Evolutionary conservation across 768 basidiomycete genomes (phyloP).

Genomic region (Chiua virens): DNA sequence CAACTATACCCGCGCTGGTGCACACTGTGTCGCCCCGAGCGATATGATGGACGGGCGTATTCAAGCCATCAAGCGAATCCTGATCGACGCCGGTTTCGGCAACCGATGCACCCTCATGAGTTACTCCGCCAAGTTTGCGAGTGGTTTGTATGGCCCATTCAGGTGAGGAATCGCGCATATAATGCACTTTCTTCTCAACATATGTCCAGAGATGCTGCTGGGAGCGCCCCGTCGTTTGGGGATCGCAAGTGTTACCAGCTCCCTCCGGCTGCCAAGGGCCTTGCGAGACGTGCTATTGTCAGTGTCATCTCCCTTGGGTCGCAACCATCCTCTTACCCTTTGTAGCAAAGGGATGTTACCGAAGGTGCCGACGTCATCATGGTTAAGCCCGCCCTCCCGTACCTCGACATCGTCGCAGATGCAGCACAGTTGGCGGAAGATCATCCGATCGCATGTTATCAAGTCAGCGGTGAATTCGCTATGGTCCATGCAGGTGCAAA

Average conservation of each 20-base stretch:
- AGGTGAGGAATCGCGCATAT: slow-evolving; percentile 48
- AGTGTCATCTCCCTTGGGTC: slow-evolving; percentile 29
- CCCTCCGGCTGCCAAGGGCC: slow-evolving; percentile 82
- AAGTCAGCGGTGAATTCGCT: slow-evolving; percentile 96
- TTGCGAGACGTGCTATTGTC: slow-evolving; percentile 92
- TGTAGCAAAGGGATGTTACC: slow-evolving; percentile 76
- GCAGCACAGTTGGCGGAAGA: slow-evolving; percentile 78
- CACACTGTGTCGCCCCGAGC: slow-evolving; percentile 96
- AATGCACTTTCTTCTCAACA: neutral
- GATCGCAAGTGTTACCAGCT: slow-evolving; percentile 98
- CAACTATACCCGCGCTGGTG: slow-evolving; percentile 92
- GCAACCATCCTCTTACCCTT: neutral
- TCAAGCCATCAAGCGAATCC: slow-evolving; percentile 78
- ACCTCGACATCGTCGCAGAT: slow-evolving; percentile 94
- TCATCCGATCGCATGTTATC: slow-evolving; percentile 94
- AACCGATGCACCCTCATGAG: slow-evolving; percentile 94
- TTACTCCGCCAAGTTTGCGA: slow-evolving; percentile 98
- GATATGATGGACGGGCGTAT: slow-evolving; percentile 99
- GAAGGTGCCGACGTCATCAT: slow-evolving; percentile 99
- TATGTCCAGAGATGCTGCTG: slow-evolving; percentile 83
- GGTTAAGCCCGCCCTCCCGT: slow-evolving; percentile 96
- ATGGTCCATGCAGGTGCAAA: slow-evolving; percentile 95
- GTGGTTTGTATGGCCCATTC: slow-evolving; percentile 94
- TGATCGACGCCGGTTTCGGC: slow-evolving; percentile 82
- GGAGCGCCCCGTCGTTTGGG: slow-evolving; percentile 92